phyloP scores from a whole-genome alignment of 371 early-diverging fungal genomes.

The Mucor circinelloides region DNA sequence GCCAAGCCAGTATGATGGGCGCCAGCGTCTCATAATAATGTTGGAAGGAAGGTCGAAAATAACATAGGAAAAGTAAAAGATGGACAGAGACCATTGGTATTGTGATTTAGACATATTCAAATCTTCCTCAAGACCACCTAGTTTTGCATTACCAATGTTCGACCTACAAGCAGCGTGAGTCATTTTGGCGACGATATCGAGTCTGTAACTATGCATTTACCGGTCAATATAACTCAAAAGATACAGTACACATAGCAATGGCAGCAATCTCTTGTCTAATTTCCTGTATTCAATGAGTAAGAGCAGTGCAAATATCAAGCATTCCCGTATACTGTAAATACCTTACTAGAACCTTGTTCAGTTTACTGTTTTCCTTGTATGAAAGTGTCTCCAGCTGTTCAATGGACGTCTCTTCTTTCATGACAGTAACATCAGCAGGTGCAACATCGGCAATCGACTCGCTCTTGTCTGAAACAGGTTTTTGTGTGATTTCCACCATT shows the following conservation, averaged over 20 bases:
- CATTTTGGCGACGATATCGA: background rate
- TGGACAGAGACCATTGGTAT: slow-evolving; percentile 31
- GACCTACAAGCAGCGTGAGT: slow-evolving; percentile 17
- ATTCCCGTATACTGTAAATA: background rate
- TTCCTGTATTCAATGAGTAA: slow-evolving; percentile 19
- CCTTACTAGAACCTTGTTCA: background rate
- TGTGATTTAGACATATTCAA: slow-evolving; percentile 24
- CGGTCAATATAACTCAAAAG: slow-evolving; percentile 43
- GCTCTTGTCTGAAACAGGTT: background rate
- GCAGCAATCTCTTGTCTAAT: slow-evolving; percentile 33
- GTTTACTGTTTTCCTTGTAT: background rate
- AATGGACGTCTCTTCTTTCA: background rate
- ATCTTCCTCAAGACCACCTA: slow-evolving; percentile 38
- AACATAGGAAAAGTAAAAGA: slow-evolving; percentile 30
- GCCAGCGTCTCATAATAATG: slow-evolving; percentile 34
- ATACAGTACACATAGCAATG: slow-evolving; percentile 38
- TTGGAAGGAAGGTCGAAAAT: slow-evolving; percentile 35
- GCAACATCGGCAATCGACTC: background rate
- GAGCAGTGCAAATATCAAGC: background rate
- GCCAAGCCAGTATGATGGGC: slow-evolving; percentile 24
- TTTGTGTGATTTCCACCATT: background rate
- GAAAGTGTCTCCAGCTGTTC: background rate
- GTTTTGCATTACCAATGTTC: slow-evolving; percentile 50
- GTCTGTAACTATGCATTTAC: slow-evolving; percentile 8
- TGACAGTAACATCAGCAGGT: background rate